phyloP scores from a whole-genome alignment of 106 monocot genomes.

The Allium sativum region DNA sequence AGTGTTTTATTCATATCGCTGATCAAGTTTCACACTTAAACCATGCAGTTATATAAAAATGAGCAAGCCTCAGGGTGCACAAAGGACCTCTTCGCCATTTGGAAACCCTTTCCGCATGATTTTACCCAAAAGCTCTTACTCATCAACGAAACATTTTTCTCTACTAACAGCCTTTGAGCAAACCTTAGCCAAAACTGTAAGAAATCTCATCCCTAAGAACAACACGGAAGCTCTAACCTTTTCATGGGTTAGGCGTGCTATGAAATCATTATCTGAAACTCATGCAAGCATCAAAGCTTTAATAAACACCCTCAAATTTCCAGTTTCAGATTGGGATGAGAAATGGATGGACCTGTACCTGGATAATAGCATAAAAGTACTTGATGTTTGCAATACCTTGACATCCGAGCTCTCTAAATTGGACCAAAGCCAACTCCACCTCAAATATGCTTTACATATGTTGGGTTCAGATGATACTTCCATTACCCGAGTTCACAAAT shows the following conservation, averaged over 20 bases:
- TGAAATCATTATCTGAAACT: conserved; percentile 36
- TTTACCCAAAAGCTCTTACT: conserved; percentile 27
- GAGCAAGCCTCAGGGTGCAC: conserved; percentile 58
- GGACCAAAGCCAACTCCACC: conserved; percentile 50
- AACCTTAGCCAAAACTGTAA: conserved; percentile 33
- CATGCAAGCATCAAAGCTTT: conserved; percentile 48
- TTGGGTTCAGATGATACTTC: conserved; percentile 10
- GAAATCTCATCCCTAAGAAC: conserved; percentile 36
- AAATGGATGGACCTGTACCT: conserved; percentile 80
- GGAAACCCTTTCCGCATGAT: conserved; percentile 60
- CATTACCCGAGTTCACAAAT: conserved; percentile 19
- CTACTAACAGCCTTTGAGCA: conserved; percentile 52
- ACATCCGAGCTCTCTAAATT: conserved; percentile 61
- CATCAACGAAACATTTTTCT: conserved; percentile 29
- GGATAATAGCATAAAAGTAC: conserved; percentile 67
- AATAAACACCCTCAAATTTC: conserved; percentile 68
- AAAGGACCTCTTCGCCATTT: conserved; percentile 28
- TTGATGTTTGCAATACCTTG: conserved; percentile 74
- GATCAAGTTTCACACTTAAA: too few species aligned
- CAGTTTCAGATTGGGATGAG: conserved; percentile 80
- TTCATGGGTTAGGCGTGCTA: conserved; percentile 57
- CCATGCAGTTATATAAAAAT: conserved; percentile 39
- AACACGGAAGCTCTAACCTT: conserved; percentile 42
- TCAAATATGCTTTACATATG: conserved; percentile 45
- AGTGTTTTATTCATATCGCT: too few species aligned